These are phyloP conservation scores for Gonapodya sp. DNA, from an alignment of 192 early-diverging fungal species.

Conservation along the genomic window DNA sequence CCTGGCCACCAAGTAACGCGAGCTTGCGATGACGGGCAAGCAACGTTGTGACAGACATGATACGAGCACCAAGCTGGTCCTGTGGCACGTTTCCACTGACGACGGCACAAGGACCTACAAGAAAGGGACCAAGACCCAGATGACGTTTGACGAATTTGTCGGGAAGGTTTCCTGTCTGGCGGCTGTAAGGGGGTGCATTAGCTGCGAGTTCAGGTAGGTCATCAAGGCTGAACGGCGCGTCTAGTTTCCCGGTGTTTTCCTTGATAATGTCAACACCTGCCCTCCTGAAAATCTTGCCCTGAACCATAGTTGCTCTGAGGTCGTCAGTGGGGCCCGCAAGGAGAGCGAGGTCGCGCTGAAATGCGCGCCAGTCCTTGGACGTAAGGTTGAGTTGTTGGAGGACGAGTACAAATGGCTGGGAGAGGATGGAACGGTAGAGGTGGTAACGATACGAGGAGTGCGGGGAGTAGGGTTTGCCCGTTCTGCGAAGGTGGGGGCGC, in stretches of 20 bases:
- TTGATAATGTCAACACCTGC: neutral
- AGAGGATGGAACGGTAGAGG: neutral
- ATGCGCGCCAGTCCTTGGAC: conserved; percentile 1
- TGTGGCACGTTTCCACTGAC: neutral
- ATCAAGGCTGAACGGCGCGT: neutral
- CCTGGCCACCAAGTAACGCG: neutral
- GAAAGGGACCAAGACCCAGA: neutral
- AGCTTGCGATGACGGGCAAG: neutral
- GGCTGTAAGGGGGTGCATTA: neutral
- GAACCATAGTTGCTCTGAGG: neutral
- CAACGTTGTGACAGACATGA: neutral
- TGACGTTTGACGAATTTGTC: neutral
- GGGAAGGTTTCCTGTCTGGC: neutral
- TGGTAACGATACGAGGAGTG: neutral
- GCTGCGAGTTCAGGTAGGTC: neutral
- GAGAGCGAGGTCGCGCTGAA: neutral
- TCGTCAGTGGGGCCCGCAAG: neutral
- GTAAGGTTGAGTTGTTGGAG: neutral
- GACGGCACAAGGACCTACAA: neutral
- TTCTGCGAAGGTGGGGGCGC: neutral
- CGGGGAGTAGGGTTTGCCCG: neutral
- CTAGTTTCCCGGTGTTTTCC: neutral
- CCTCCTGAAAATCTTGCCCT: conserved; percentile 5
- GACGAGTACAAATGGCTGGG: neutral
- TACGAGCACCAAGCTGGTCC: neutral